Evolutionary conservation across 208 protist species (phyloP).

Genomic region (Leishmania turanica): DNA sequence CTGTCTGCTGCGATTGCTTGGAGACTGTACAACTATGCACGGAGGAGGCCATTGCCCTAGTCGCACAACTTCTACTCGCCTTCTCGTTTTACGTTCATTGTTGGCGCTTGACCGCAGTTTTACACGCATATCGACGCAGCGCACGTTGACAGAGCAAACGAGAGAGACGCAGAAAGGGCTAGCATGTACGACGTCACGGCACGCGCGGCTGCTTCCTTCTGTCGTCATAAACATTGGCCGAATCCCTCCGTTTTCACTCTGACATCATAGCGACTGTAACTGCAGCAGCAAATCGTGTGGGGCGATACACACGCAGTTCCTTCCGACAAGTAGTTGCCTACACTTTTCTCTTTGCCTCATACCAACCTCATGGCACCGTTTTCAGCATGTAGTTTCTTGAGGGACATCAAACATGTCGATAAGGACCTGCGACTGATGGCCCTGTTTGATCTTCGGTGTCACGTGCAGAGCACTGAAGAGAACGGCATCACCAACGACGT

Average conservation of each 20-base stretch:
- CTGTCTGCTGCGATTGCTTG: not conserved
- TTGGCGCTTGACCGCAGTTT: not conserved
- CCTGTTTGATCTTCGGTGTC: conserved; percentile 61
- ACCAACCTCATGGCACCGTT: conserved; percentile 22
- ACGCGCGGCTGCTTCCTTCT: not conserved
- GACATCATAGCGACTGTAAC: not conserved
- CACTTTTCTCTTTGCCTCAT: not conserved
- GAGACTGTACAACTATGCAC: not conserved
- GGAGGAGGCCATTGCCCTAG: not conserved
- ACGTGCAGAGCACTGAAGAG: conserved; percentile 20
- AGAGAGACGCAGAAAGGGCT: no score
- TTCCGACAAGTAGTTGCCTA: not conserved
- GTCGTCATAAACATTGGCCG: not conserved
- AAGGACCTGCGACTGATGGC: conserved; percentile 73
- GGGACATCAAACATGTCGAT: conserved; percentile 62
- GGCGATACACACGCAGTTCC: not conserved
- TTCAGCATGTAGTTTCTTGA: conserved; percentile 37
- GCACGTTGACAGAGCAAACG: no score
- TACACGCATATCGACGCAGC: not conserved
- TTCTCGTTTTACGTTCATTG: not conserved
- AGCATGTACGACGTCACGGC: no score
- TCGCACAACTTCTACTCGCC: not conserved
- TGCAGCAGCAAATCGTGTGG: not conserved
- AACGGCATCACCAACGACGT: conserved; percentile 20
- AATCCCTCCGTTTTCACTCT: not conserved